phyloP scores from a whole-genome alignment of 306 rosid genomes.

The Notholithocarpus densiflorus region DNA sequence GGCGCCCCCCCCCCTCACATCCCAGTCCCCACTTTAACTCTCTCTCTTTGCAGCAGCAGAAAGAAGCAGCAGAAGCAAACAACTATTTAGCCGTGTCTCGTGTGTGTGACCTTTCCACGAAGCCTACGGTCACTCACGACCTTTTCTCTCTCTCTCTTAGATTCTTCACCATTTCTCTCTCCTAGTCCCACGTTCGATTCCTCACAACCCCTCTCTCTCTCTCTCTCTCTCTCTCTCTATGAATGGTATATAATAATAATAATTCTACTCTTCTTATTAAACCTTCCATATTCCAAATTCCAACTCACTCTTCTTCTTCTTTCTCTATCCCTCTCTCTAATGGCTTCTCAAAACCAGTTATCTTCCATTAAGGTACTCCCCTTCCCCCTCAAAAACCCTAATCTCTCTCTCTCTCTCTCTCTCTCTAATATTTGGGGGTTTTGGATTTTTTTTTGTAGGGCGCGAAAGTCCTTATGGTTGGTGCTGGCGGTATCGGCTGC shows the following conservation, averaged over 20 bases:
- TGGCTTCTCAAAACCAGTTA: slow-evolving; percentile 57
- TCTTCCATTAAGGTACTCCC: slow-evolving; percentile 52
- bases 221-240: background rate
- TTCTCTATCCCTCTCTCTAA: slow-evolving; percentile 28
- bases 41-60: no score
- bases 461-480: slow-evolving; percentile 94
- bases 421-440: background rate
- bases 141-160: background rate
- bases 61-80: no score
- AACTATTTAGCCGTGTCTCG: no score
- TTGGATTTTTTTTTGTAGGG: slow-evolving; percentile 39
- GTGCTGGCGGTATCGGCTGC: slow-evolving; percentile 99
- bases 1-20: no score
- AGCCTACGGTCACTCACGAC: background rate
- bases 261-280: background rate
- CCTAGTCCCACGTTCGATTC: slow-evolving; percentile 27
- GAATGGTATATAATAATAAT: background rate
- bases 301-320: background rate
- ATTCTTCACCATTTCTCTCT: background rate
- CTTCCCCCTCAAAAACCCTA: slow-evolving; percentile 12
- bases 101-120: background rate
- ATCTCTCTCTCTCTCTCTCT: background rate
- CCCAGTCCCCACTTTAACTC: no score
- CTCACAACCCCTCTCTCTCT: background rate
- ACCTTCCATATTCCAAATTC: slow-evolving; percentile 7